A percentile compares a stretch with the other conserved stretches of the same genome.
Conservation (phyloP, 371 early-diverging fungal species). For the Gilbertella persicaria region DNA sequence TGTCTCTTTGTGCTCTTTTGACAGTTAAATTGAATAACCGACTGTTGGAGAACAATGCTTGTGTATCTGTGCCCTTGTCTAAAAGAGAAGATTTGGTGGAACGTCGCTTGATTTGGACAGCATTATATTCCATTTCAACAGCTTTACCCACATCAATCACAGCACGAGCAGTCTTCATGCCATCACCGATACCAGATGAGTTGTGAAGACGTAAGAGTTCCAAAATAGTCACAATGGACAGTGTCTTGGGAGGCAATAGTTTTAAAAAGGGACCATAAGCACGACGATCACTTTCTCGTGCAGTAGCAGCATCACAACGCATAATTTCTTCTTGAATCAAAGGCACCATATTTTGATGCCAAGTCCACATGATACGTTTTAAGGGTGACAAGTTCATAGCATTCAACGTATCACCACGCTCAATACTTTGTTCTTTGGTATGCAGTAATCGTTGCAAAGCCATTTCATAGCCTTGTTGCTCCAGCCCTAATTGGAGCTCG, state of each 20-base stretch:
- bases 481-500: conserved; percentile 82
- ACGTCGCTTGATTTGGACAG: conserved; percentile 68
- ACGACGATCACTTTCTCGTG: conserved; percentile 40
- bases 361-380: conserved; percentile 66
- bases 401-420: conserved; percentile 60
- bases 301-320: conserved; percentile 37
- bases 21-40: conserved; percentile 81
- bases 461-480: conserved; percentile 80
- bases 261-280: conserved; percentile 74
- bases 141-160: conserved; percentile 74
- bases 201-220: conserved; percentile 74
- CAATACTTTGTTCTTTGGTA: conserved; percentile 49
- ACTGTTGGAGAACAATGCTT: conserved; percentile 66
- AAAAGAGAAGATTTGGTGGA: conserved; percentile 10
- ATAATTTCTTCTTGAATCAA: conserved; percentile 69
- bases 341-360: conserved; percentile 75
- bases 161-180: conserved; percentile 66
- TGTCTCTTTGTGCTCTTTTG: conserved; percentile 66
- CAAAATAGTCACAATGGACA: conserved; percentile 85
- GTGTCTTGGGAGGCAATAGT: conserved; percentile 72
- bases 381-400: conserved; percentile 56
- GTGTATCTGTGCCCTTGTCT: conserved; percentile 43
- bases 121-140: conserved; percentile 84
- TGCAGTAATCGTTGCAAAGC: conserved; percentile 76
- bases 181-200: conserved; percentile 60